These are phyloP conservation scores for Pleurozium schreberi DNA, from an alignment of 225 moss, liverwort and hornwort genomes.

Conservation along the genomic window DNA sequence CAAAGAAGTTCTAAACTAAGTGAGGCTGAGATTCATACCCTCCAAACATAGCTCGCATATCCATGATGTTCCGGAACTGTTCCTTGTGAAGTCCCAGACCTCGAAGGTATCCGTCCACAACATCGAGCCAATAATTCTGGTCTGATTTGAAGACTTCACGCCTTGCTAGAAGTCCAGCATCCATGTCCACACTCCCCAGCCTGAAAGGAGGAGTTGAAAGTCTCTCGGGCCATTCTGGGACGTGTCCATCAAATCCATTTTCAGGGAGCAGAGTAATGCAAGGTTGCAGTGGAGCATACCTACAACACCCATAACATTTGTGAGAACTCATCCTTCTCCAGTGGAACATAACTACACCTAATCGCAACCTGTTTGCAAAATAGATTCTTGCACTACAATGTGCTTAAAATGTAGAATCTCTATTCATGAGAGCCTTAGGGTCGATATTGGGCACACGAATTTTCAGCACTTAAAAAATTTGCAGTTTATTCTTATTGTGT, in stretches of 20 bases:
- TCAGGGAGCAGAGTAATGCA: slow-evolving; percentile 45
- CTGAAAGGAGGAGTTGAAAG: slow-evolving; percentile 38
- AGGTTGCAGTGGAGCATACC: slow-evolving; percentile 38
- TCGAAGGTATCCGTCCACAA: slow-evolving; percentile 55
- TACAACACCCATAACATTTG: neutral
- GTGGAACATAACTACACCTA: neutral
- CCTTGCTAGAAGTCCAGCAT: slow-evolving; percentile 25
- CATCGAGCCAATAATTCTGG: slow-evolving; percentile 49
- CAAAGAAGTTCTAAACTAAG: neutral
- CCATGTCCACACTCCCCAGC: slow-evolving; percentile 20
- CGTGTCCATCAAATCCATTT: neutral
- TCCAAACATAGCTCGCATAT: slow-evolving; percentile 62
- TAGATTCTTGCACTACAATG: neutral
- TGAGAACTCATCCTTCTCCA: neutral
- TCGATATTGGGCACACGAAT: neutral
- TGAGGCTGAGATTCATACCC: slow-evolving; percentile 22
- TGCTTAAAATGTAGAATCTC: neutral
- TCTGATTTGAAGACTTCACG: slow-evolving; percentile 44
- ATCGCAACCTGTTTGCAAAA: too few species aligned
- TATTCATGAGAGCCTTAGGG: neutral
- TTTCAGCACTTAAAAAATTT: neutral
- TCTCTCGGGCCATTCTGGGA: slow-evolving; percentile 52
- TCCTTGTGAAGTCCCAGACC: slow-evolving; percentile 62
- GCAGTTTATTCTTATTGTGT: neutral
- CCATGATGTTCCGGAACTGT: slow-evolving; percentile 72